Percentiles rank a stretch among this genome's conserved stretches.
Evolutionary conservation across 176 grass and related monocot species (phyloP).

Genomic region (Guadua angustifolia): DNA sequence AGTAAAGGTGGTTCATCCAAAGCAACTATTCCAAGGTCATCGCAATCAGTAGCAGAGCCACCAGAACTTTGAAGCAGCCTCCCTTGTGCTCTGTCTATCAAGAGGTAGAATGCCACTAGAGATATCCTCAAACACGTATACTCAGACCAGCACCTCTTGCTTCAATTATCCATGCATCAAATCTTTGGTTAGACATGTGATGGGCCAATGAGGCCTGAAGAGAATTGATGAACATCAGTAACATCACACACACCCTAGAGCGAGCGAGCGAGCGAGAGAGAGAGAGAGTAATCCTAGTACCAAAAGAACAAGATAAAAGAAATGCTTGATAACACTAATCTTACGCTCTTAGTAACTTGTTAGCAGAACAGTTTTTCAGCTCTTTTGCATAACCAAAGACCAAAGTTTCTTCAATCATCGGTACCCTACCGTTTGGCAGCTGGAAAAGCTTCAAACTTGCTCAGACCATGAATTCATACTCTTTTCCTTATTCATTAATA

Average conservation of each 20-base stretch:
- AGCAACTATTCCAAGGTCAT: constrained; percentile 46
- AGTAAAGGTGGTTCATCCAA: constrained; percentile 74
- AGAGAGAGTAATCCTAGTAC: background rate
- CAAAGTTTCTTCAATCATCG: too few relatives aligned
- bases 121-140: constrained; percentile 36
- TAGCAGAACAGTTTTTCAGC: too few relatives aligned
- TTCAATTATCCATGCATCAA: constrained; percentile 89
- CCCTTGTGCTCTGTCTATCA: constrained; percentile 24
- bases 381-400: too few relatives aligned
- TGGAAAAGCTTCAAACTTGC: too few relatives aligned
- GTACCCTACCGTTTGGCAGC: too few relatives aligned
- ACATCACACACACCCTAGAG: background rate
- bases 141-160: constrained; percentile 81
- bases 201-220: constrained; percentile 81
- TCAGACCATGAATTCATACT: too few relatives aligned
- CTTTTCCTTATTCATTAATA: too few relatives aligned
- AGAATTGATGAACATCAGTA: background rate
- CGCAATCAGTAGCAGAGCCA: constrained; percentile 31
- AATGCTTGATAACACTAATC: constrained; percentile 2
- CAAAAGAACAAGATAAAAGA: background rate
- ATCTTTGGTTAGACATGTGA: constrained; percentile 82
- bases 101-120: constrained; percentile 9
- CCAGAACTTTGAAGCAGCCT: constrained; percentile 33
- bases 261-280: background rate
- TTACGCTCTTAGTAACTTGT: background rate